These are phyloP conservation scores for Iberis pinnata DNA, from an alignment of 345 rosid genomes.

Conservation along the genomic window DNA sequence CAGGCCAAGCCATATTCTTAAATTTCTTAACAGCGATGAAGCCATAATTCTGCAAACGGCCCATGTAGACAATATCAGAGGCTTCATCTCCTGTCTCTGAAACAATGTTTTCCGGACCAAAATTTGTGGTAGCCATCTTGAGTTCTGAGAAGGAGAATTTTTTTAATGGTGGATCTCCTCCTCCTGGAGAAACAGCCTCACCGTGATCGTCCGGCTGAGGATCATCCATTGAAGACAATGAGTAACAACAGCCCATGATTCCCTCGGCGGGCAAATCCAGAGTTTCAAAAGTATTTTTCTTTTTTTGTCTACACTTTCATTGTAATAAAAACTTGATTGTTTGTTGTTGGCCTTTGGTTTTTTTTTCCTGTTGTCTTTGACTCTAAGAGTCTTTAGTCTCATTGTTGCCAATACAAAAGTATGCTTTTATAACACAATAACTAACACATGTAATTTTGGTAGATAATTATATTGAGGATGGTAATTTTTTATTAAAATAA, in stretches of 20 bases:
- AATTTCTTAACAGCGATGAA: constrained; percentile 62
- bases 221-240: constrained; percentile 35
- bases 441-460: too few species aligned
- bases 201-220: too few species aligned
- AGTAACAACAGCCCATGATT: constrained; percentile 70
- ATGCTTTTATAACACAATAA: too few species aligned
- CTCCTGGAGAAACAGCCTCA: constrained; percentile 47
- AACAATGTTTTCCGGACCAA: constrained; percentile 48
- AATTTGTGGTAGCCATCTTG: constrained; percentile 48
- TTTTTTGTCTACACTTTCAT: too few species aligned
- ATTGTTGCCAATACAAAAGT: too few species aligned
- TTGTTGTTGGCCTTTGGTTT: too few species aligned
- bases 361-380: too few species aligned
- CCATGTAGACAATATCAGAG: constrained; percentile 49
- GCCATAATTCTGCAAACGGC: constrained; percentile 40
- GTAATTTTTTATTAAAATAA: too few species aligned
- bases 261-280: not conserved
- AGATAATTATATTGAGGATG: too few species aligned
- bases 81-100: constrained; percentile 44
- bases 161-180: constrained; percentile 33
- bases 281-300: not conserved
- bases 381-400: too few species aligned
- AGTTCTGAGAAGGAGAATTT: constrained; percentile 55
- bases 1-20: constrained; percentile 56
- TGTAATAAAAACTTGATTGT: too few species aligned